Percentiles rank a stretch among this genome's conserved stretches.
Conservation (phyloP, 1,284 basidiomycete species). For the Tetrapyrgos nigripes region DNA sequence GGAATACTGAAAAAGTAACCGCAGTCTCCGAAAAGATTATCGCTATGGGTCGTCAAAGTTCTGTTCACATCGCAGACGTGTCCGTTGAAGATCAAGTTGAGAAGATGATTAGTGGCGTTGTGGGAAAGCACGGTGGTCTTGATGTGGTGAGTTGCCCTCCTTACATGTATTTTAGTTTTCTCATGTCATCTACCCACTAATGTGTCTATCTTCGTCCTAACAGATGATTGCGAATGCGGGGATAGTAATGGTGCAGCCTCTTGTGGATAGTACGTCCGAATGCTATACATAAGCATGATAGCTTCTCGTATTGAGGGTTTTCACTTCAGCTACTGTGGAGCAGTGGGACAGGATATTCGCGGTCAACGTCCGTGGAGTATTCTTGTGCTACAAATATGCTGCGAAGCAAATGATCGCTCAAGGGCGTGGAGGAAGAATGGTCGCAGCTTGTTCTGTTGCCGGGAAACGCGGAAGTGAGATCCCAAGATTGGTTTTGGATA, state of each 20-base stretch:
- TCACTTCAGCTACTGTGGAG: conserved; percentile 16
- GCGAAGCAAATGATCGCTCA: conserved; percentile 36
- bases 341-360: conserved; percentile 20
- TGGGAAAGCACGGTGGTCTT: conserved; percentile 38
- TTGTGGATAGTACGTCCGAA: conserved; percentile 32
- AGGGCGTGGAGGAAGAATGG: conserved; percentile 42
- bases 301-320: not conserved
- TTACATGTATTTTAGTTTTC: not conserved
- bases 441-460: conserved; percentile 41
- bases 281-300: not conserved
- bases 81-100: conserved; percentile 43
- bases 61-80: conserved; percentile 36
- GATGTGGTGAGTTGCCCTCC: conserved; percentile 38
- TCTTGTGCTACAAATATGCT: conserved; percentile 35
- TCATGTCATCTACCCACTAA: not conserved
- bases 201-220: conserved; percentile 8
- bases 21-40: conserved; percentile 30
- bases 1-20: conserved; percentile 25
- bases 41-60: conserved; percentile 25
- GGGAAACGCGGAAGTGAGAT: conserved; percentile 36
- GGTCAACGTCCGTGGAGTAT: conserved; percentile 24
- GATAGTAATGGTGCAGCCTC: conserved; percentile 24
- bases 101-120: conserved; percentile 35
- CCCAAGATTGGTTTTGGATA: not conserved
- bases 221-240: conserved; percentile 45